A percentile compares a stretch with the other conserved stretches of the same genome.
Evolutionary conservation across 2,329 filamentous ascomycete genomes (phyloP).

Genomic region (Ophiosphaerella korrae): DNA sequence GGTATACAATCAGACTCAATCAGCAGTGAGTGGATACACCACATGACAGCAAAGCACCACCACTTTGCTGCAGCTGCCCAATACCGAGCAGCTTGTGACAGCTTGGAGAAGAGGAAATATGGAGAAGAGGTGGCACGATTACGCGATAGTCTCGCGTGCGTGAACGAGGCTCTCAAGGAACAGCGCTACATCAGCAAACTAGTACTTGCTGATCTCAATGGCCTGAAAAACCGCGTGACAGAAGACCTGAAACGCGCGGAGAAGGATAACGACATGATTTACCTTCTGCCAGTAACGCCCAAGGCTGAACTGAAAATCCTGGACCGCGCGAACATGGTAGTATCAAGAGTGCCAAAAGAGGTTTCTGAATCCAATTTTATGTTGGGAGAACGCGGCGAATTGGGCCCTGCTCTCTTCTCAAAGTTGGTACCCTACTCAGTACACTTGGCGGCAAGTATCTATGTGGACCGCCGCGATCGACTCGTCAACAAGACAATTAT

Average conservation of each 20-base stretch:
- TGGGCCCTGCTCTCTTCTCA: conserved; percentile 84
- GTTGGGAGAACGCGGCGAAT: conserved; percentile 77
- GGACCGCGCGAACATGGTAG: conserved; percentile 87
- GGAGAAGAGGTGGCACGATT: conserved; percentile 92
- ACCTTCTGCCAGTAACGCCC: conserved; percentile 81
- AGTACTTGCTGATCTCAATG: conserved; percentile 81
- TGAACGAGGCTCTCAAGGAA: conserved; percentile 86
- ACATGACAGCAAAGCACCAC: conserved; percentile 95
- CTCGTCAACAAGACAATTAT: conserved; percentile 88
- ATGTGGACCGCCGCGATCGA: conserved; percentile 88
- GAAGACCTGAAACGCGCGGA: conserved; percentile 92
- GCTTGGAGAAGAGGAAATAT: conserved; percentile 90
- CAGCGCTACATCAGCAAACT: conserved; percentile 79
- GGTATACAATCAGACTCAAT: conserved; percentile 88
- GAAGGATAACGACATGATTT: conserved; percentile 96
- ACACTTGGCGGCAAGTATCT: conserved; percentile 92
- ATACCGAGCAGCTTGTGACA: conserved; percentile 87
- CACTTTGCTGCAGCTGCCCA: conserved; percentile 97
- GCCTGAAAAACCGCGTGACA: conserved; percentile 78
- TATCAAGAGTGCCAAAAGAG: conserved; percentile 77
- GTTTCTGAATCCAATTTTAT: conserved; percentile 79
- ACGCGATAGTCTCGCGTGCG: conserved; percentile 79
- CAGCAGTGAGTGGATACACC: conserved; percentile 95
- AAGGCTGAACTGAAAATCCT: conserved; percentile 87
- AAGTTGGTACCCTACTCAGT: conserved; percentile 95